A percentile compares a stretch with the other conserved stretches of the same genome.
Conservation (phyloP, 208 protist genomes). For the Wallacemonas rigidus region DNA sequence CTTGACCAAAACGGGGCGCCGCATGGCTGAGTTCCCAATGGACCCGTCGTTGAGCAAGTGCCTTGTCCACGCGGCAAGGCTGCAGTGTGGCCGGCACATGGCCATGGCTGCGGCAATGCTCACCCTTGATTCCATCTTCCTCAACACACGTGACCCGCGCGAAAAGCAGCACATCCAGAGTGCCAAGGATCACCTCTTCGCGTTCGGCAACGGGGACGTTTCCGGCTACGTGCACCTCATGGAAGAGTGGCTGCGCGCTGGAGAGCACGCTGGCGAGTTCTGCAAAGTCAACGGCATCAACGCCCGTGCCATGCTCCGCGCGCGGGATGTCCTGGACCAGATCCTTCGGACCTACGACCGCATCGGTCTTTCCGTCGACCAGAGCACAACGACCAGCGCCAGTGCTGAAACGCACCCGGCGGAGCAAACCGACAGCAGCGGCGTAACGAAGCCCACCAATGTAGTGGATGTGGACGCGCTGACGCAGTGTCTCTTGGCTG, state of each 20-base stretch:
- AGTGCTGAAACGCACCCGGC: slow-evolving; percentile 6
- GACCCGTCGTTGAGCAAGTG: slow-evolving; percentile 98
- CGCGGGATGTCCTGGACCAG: slow-evolving; percentile 87
- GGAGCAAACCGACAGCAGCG: slow-evolving; percentile 16
- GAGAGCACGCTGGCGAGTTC: slow-evolving; percentile 70
- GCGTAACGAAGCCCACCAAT: neutral
- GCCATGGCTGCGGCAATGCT: slow-evolving; percentile 91
- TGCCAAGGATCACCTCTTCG: slow-evolving; percentile 76
- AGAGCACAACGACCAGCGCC: neutral
- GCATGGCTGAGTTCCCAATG: slow-evolving; percentile 99
- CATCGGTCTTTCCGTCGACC: slow-evolving; percentile 60
- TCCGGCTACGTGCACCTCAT: slow-evolving; percentile 81
- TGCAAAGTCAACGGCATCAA: slow-evolving; percentile 80
- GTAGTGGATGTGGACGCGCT: slow-evolving; percentile 62
- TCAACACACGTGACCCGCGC: slow-evolving; percentile 92
- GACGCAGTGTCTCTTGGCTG: slow-evolving; percentile 74
- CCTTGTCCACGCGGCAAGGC: slow-evolving; percentile 68
- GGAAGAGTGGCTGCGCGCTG: slow-evolving; percentile 82
- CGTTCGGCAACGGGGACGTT: slow-evolving; percentile 84
- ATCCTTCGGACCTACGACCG: slow-evolving; percentile 83
- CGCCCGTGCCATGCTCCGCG: slow-evolving; percentile 63
- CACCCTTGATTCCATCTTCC: slow-evolving; percentile 95
- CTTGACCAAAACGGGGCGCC: slow-evolving; percentile 95
- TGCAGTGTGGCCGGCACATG: slow-evolving; percentile 87
- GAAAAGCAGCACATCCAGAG: slow-evolving; percentile 66